These are phyloP conservation scores for Umbelopsis isabellina DNA, from an alignment of 192 early-diverging fungal species.

Conservation along the genomic window DNA sequence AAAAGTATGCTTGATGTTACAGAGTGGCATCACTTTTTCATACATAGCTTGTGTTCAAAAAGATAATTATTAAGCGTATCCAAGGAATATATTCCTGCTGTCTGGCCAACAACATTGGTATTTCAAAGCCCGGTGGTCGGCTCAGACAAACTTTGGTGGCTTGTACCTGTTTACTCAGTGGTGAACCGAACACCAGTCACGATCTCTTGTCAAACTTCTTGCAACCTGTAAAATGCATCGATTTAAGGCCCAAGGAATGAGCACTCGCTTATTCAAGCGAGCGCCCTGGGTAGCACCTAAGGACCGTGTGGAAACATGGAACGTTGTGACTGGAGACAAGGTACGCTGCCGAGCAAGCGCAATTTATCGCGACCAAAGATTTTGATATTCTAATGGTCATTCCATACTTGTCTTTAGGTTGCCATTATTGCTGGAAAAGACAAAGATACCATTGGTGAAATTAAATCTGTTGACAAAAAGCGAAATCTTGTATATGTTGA, in stretches of 20 bases:
- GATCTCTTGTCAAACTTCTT: slow-evolving; percentile 5
- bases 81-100: too few species aligned
- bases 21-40: too few species aligned
- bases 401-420: slow-evolving; percentile 25
- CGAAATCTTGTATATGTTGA: slow-evolving; percentile 43
- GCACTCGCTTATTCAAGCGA: slow-evolving; percentile 30
- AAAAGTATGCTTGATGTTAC: too few species aligned
- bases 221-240: slow-evolving; percentile 39
- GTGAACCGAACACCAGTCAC: background rate
- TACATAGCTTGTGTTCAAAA: too few species aligned
- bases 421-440: slow-evolving; percentile 46
- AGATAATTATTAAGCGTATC: too few species aligned
- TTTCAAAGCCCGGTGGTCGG: too few species aligned
- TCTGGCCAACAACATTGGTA: too few species aligned
- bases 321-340: slow-evolving; percentile 45
- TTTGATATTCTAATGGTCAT: too few species aligned
- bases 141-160: background rate
- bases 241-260: slow-evolving; percentile 40
- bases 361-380: background rate
- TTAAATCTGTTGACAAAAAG: slow-evolving; percentile 37
- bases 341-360: slow-evolving; percentile 5
- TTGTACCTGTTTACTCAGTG: background rate
- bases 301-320: slow-evolving; percentile 41
- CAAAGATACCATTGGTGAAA: slow-evolving; percentile 45
- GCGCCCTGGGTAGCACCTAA: slow-evolving; percentile 40